Conservation (phyloP, 169 alveolate species). For the Toxoplasma gondii region DNA sequence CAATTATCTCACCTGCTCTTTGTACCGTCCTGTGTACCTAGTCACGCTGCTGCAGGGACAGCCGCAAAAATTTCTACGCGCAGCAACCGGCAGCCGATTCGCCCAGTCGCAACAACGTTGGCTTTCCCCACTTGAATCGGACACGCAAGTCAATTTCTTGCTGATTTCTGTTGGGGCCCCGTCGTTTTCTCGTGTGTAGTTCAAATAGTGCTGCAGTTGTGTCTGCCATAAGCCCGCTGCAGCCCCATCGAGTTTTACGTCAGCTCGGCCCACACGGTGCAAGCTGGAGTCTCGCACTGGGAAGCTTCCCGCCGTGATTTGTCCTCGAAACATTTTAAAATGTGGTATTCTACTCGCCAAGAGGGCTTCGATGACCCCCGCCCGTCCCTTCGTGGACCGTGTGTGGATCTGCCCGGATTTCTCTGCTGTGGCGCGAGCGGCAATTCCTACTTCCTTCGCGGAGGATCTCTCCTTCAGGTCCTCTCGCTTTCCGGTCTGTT, state of each 20-base stretch:
- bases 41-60: no score
- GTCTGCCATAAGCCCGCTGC: background rate
- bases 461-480: constrained; percentile 85
- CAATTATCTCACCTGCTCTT: no score
- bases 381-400: constrained; percentile 88
- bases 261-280: no score
- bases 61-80: no score
- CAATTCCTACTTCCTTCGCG: constrained; percentile 78
- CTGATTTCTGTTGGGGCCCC: background rate
- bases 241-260: background rate
- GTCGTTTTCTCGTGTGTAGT: background rate
- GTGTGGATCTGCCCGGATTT: constrained; percentile 80
- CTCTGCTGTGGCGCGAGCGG: constrained; percentile 67
- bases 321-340: constrained; percentile 35
- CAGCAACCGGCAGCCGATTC: no score
- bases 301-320: background rate
- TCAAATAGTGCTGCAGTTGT: background rate
- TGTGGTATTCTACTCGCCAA: constrained; percentile 90
- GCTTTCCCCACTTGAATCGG: no score
- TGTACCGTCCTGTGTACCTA: no score
- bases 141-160: background rate
- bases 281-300: no score
- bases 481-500: constrained; percentile 81
- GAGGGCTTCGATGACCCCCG: constrained; percentile 88
- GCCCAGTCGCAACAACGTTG: no score